A percentile compares a stretch with the other conserved stretches of the same genome.
These are phyloP conservation scores for Lanmaoa rubissima DNA, from an alignment of 768 basidiomycete genomes.

Conservation along the genomic window DNA sequence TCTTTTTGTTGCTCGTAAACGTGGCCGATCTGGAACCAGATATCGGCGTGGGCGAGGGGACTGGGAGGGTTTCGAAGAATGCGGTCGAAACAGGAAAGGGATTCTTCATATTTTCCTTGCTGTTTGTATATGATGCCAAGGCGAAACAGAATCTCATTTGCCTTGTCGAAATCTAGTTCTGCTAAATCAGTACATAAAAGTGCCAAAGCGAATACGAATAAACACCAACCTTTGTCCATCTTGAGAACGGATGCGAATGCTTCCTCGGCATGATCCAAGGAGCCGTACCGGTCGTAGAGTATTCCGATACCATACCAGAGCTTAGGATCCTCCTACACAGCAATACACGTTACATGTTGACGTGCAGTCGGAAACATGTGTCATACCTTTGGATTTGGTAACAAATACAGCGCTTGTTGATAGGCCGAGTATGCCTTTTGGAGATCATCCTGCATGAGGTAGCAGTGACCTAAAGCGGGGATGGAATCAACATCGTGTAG, in stretches of 20 bases:
- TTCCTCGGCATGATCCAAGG: constrained; percentile 97
- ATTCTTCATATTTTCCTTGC: constrained; percentile 89
- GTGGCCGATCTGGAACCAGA: constrained; percentile 99
- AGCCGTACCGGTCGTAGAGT: constrained; percentile 97
- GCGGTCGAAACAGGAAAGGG: constrained; percentile 90
- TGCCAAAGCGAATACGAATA: background rate
- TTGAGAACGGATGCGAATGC: constrained; percentile 94
- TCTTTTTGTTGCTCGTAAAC: constrained; percentile 98
- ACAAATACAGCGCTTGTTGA: constrained; percentile 94
- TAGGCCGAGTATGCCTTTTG: constrained; percentile 99
- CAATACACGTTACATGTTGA: constrained; percentile 8
- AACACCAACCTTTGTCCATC: constrained; percentile 87
- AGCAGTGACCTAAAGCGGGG: constrained; percentile 75
- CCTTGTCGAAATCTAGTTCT: constrained; percentile 88
- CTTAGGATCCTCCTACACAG: constrained; percentile 83
- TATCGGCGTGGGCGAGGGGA: constrained; percentile 94
- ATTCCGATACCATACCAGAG: constrained; percentile 99
- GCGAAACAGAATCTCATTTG: constrained; percentile 97
- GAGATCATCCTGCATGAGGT: constrained; percentile 98
- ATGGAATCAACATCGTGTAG: constrained; percentile 13
- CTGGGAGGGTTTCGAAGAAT: constrained; percentile 95
- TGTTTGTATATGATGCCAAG: constrained; percentile 99
- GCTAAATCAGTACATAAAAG: constrained; percentile 29
- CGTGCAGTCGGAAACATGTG: background rate
- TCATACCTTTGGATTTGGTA: constrained; percentile 89